These are phyloP conservation scores for Typha latifolia DNA, from an alignment of 176 grass and related monocot species.

Conservation along the genomic window DNA sequence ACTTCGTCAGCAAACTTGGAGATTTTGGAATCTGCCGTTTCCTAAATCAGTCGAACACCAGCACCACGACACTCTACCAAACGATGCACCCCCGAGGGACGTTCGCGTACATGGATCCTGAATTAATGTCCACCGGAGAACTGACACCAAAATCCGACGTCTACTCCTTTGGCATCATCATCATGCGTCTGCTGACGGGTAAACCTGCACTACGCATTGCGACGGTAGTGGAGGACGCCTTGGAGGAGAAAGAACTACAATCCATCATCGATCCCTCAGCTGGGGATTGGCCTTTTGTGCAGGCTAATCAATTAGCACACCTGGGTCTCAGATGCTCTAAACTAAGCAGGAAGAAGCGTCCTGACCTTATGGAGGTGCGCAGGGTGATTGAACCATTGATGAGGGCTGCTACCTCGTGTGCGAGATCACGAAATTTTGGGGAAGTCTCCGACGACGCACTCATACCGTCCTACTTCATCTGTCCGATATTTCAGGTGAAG, in stretches of 20 bases:
- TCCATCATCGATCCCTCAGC: slow-evolving; percentile 40
- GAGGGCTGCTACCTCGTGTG: slow-evolving; percentile 27
- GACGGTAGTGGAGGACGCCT: slow-evolving; percentile 36
- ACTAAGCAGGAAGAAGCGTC: slow-evolving; percentile 33
- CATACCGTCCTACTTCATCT: slow-evolving; percentile 58
- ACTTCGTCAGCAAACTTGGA: slow-evolving; percentile 61
- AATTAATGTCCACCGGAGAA: slow-evolving; percentile 44
- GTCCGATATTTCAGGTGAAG: slow-evolving; percentile 62
- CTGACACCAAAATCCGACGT: slow-evolving; percentile 47
- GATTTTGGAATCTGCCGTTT: slow-evolving; percentile 43
- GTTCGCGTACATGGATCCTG: slow-evolving; percentile 46
- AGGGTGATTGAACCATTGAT: slow-evolving; percentile 34
- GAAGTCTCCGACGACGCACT: slow-evolving; percentile 7
- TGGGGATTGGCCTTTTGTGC: slow-evolving; percentile 64
- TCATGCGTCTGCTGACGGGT: slow-evolving; percentile 65
- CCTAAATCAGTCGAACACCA: slow-evolving; percentile 21
- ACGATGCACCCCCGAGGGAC: slow-evolving; percentile 27
- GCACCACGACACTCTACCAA: slow-evolving; percentile 27
- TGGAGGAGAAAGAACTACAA: slow-evolving; percentile 49
- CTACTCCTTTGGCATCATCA: slow-evolving; percentile 69
- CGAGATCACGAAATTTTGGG: background rate
- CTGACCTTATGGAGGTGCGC: slow-evolving; percentile 44
- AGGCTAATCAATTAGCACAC: slow-evolving; percentile 59
- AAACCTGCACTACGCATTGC: slow-evolving; percentile 30
- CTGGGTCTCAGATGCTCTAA: slow-evolving; percentile 50